A percentile compares a stretch with the other conserved stretches of the same genome.
These are phyloP conservation scores for Gautieria morchelliformis DNA, from an alignment of 768 basidiomycete genomes.

Conservation along the genomic window DNA sequence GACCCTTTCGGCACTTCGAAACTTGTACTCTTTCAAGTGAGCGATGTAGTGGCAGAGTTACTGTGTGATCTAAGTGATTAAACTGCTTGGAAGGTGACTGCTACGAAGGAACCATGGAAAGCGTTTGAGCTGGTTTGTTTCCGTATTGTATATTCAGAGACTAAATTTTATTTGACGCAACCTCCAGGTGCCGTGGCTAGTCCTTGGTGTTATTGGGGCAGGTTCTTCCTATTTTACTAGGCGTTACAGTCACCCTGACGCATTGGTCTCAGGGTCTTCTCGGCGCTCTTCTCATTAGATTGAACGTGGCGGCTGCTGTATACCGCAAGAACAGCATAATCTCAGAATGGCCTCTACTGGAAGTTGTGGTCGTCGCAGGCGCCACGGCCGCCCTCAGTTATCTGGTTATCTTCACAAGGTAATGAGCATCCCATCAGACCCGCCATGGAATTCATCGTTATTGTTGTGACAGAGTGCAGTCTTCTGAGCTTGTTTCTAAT, in stretches of 20 bases:
- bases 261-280: conserved; percentile 43
- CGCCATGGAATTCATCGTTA: conserved; percentile 1
- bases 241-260: not conserved
- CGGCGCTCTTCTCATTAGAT: conserved; percentile 53
- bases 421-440: conserved; percentile 36
- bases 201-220: conserved; percentile 54
- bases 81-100: conserved; percentile 38
- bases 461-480: conserved; percentile 40
- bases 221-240: conserved; percentile 10
- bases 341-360: conserved; percentile 52
- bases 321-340: conserved; percentile 49
- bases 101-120: conserved; percentile 51
- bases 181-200: conserved; percentile 61
- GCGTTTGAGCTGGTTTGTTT: conserved; percentile 57
- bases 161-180: not conserved
- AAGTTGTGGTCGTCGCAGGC: conserved; percentile 52
- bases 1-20: conserved; percentile 84
- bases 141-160: not conserved
- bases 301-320: conserved; percentile 56
- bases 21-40: conserved; percentile 68
- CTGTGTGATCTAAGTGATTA: not conserved
- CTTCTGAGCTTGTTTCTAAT: conserved; percentile 75
- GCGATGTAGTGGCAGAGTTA: conserved; percentile 2
- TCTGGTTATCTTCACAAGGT: conserved; percentile 31
- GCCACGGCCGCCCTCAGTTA: conserved; percentile 66